Evolutionary conservation across 2,329 filamentous ascomycete genomes (phyloP).

Genomic region (Sordariomycetes sp.): DNA sequence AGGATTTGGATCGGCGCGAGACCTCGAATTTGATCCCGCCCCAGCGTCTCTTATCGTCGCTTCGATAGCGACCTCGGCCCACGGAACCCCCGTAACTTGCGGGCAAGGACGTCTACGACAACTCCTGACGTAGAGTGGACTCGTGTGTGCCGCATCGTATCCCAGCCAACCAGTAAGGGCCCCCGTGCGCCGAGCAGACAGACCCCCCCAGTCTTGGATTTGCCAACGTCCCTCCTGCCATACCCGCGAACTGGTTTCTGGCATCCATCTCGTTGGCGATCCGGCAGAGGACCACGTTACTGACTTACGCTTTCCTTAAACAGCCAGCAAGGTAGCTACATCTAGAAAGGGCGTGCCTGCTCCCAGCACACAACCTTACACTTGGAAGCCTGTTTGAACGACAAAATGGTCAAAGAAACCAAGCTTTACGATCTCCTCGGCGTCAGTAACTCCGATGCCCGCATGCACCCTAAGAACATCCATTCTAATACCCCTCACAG

Average conservation of each 20-base stretch:
- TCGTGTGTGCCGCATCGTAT: too few species aligned
- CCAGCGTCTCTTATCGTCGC: not conserved
- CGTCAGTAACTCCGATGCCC: slow-evolving; percentile 35
- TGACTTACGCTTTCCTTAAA: not conserved
- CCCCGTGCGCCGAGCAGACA: too few species aligned
- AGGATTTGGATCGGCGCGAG: not conserved
- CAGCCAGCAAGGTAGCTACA: not conserved
- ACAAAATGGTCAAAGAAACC: slow-evolving; percentile 63
- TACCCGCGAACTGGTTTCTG: too few species aligned
- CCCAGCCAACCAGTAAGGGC: too few species aligned
- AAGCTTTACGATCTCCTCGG: slow-evolving; percentile 72
- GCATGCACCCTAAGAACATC: not conserved
- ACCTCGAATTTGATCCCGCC: not conserved
- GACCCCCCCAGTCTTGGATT: too few species aligned
- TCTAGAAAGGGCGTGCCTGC: not conserved
- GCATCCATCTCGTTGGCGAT: too few species aligned
- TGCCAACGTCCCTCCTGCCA: too few species aligned
- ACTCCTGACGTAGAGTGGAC: too few species aligned
- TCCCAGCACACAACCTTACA: not conserved
- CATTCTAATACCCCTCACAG: slow-evolving; percentile 29
- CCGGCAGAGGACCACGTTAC: too few species aligned
- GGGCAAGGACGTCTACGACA: too few species aligned
- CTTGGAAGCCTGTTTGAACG: not conserved
- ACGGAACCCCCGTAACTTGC: not conserved
- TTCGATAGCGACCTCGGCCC: not conserved